These are phyloP conservation scores for Alternaria sp. DNA, from an alignment of 2,329 filamentous ascomycete genomes.

Conservation along the genomic window DNA sequence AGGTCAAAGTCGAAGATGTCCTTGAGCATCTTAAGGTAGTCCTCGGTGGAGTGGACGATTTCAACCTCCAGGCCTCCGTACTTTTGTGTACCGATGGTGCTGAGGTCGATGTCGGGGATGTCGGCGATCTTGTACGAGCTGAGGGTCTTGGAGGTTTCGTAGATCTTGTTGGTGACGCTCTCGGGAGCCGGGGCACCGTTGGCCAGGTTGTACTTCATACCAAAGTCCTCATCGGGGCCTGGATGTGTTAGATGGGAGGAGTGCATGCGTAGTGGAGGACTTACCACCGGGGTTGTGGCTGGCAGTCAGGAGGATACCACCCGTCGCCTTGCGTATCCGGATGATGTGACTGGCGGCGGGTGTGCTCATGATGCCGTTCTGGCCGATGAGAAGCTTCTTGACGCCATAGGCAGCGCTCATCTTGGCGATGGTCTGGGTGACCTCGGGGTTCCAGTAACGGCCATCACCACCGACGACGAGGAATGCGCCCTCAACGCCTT, in stretches of 20 bases:
- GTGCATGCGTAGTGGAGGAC: constrained; percentile 40
- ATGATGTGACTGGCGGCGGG: constrained; percentile 96
- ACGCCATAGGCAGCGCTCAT: constrained; percentile 96
- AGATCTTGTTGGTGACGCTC: constrained; percentile 98
- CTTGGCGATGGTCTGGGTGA: constrained; percentile 95
- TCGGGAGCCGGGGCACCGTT: constrained; percentile 97
- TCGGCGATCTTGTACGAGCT: constrained; percentile 91
- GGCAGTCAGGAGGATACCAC: constrained; percentile 94
- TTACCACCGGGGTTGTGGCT: constrained; percentile 97
- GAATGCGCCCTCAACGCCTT: constrained; percentile 85
- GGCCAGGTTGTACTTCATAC: constrained; percentile 99
- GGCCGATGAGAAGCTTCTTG: constrained; percentile 97
- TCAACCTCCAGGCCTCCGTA: constrained; percentile 92
- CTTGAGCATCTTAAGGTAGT: constrained; percentile 95
- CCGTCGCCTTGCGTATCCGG: constrained; percentile 90
- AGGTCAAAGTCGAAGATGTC: constrained; percentile 97
- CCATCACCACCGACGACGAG: constrained; percentile 98
- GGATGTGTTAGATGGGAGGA: neutral
- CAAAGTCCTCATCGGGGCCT: constrained; percentile 95
- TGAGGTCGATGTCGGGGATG: constrained; percentile 84
- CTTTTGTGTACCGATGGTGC: constrained; percentile 79
- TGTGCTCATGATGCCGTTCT: constrained; percentile 95
- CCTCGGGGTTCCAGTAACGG: constrained; percentile 95
- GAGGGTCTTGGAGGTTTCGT: constrained; percentile 85
- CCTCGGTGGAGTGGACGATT: constrained; percentile 88